Base-by-base conservation (phyloP, 306 rosid genomes). In the Malus sylvestris region DNA sequence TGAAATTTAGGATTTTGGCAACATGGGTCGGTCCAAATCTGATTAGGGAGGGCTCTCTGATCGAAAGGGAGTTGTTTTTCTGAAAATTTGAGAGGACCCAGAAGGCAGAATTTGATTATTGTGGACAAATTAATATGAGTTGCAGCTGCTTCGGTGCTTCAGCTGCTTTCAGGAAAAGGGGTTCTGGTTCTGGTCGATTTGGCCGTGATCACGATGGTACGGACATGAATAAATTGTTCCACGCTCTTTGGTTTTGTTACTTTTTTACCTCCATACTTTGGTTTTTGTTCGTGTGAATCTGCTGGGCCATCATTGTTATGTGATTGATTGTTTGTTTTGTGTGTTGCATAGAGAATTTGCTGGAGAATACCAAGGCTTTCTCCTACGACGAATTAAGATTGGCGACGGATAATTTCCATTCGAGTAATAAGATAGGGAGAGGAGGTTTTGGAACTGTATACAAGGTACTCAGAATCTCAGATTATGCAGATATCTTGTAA, bases 371-470 rank as follows among this genome's bases (percentile, higher is more conserved):
- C 23, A 89, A 60, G 83, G 53, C 75, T 62, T 88, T 92, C 87
- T 86, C 97, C 72, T 87, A 87, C 78, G 72, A 81, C 63, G 98
- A 91, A 76, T 53, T 96, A 79, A 89, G 84, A 82, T 68, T 65
- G 44, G 99, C 99, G 32, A 91, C 99, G 4, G 86, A 85, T 83
- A 79, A 88, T 81, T 96, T 91, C 79, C 84, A 91, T 81, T 49
- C 77, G 23, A 86, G 85, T 64, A 87, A 87, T 72, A 92, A 86
- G 90, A 79, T 96, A 52, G 99, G 99, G 80, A 84, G 88, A 20
- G 99, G 99, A 68, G 98, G 99, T 46, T 96, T 92, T 81, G 99
- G 99, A 73, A 86, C 88, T 22, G 99, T 96, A 80, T 92, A 87
- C 79, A 81, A 88, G 99, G 99, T 96, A 91, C 71, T 73, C 44